Conservation (phyloP, 2,329 filamentous ascomycete species). For the Zasmidium cellare region DNA sequence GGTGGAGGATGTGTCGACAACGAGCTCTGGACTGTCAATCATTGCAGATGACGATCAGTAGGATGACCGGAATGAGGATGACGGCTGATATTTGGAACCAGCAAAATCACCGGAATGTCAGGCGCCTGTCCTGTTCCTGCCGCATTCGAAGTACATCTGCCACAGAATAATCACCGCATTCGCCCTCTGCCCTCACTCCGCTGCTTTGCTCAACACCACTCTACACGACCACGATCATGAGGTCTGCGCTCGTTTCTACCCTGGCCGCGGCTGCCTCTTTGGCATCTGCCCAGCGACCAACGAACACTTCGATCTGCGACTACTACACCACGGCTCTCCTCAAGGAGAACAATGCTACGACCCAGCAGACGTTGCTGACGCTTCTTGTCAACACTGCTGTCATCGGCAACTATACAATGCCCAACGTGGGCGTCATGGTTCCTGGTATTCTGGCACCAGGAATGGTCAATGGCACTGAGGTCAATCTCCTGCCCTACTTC, state of each 20-base stretch:
- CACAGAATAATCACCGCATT: no score
- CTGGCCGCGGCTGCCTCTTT: not conserved
- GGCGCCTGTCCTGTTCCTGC: no score
- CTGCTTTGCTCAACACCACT: not conserved
- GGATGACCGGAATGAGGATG: no score
- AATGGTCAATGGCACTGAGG: conserved; percentile 51
- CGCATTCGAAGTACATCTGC: no score
- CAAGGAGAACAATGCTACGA: conserved; percentile 59
- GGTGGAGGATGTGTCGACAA: not conserved
- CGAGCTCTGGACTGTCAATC: no score
- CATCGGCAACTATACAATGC: conserved; percentile 48
- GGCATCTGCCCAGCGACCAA: conserved; percentile 44
- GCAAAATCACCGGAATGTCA: no score
- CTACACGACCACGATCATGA: not conserved
- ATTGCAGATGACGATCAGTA: no score
- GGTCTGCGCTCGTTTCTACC: not conserved
- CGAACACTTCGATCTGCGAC: conserved; percentile 58
- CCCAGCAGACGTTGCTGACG: conserved; percentile 58
- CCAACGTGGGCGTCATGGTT: conserved; percentile 55
- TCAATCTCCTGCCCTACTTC: conserved; percentile 63
- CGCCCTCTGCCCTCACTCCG: no score
- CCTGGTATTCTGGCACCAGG: conserved; percentile 58
- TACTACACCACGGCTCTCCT: conserved; percentile 63
- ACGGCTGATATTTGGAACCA: no score
- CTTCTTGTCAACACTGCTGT: conserved; percentile 63